Evolutionary conservation across 164 flowering plant genomes (phyloP).

Genomic region (Dillenia suffruticosa): DNA sequence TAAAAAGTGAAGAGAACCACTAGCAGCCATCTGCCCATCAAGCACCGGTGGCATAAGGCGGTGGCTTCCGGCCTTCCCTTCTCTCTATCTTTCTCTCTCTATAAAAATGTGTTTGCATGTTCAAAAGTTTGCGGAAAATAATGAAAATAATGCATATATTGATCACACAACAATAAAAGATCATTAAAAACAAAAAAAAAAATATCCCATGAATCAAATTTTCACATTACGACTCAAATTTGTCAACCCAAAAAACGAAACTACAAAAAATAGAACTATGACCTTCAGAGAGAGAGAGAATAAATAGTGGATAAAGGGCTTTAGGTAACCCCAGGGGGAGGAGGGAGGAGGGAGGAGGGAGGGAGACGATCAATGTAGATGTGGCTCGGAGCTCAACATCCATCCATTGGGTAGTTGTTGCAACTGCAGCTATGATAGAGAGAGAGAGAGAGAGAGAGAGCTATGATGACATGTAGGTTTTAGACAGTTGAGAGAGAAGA

Average conservation of each 20-base stretch:
- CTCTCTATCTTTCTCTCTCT: background rate
- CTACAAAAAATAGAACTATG: background rate
- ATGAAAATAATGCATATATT: too few species aligned
- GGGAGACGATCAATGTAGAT: slow-evolving; percentile 1
- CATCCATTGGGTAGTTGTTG: slow-evolving; percentile 13
- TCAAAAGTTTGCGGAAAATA: too few species aligned
- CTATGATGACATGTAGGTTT: background rate
- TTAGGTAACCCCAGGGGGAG: slow-evolving; percentile 11
- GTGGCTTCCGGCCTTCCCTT: background rate
- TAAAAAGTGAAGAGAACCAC: too few species aligned
- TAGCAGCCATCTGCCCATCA: background rate
- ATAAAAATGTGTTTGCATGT: background rate
- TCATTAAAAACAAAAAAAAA: too few species aligned
- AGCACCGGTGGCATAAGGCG: background rate
- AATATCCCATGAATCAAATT: too few species aligned
- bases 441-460: background rate
- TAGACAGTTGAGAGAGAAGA: background rate
- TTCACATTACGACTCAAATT: background rate
- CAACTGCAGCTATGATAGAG: background rate
- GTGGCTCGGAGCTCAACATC: slow-evolving; percentile 7
- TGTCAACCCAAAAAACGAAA: background rate
- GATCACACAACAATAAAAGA: too few species aligned
- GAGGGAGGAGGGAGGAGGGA: slow-evolving; percentile 14
- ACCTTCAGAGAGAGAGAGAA: slow-evolving; percentile 8
- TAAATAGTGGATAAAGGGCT: background rate